Evolutionary conservation across 495 filamentous ascomycete species (phyloP).

Genomic region (Astrothelium macrocarpum): DNA sequence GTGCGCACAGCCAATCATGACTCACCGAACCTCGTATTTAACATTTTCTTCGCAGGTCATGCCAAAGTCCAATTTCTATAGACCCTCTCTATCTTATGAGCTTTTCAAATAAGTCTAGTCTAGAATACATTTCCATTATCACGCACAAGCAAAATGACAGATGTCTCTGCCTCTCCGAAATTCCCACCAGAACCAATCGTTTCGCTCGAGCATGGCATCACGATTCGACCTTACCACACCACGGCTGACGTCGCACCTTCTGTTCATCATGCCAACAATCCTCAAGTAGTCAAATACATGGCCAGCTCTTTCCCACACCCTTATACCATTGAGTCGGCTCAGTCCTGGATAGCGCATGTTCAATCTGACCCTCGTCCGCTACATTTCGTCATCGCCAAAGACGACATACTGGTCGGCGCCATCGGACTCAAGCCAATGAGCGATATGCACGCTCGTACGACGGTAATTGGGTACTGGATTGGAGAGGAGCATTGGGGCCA

Average conservation of each 20-base stretch:
- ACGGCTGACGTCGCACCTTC: slow-evolving; percentile 18
- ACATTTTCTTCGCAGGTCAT: too few species aligned
- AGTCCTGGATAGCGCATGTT: slow-evolving; percentile 21
- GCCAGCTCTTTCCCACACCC: slow-evolving; percentile 25
- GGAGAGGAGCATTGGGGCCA: slow-evolving; percentile 25
- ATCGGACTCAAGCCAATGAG: slow-evolving; percentile 24
- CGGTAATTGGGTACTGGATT: slow-evolving; percentile 31
- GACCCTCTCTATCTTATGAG: too few species aligned
- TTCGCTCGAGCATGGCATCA: slow-evolving; percentile 9
- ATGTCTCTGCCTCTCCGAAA: too few species aligned
- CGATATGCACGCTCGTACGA: slow-evolving; percentile 24
- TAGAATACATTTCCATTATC: too few species aligned
- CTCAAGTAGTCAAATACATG: slow-evolving; percentile 24
- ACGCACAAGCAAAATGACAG: too few species aligned
- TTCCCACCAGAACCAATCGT: slow-evolving; percentile 8
- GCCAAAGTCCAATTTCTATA: too few species aligned
- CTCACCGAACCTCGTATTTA: too few species aligned
- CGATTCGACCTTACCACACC: slow-evolving; percentile 21
- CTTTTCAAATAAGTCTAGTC: too few species aligned
- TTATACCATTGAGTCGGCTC: slow-evolving; percentile 24
- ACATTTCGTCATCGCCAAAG: slow-evolving; percentile 20
- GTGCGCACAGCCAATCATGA: too few species aligned
- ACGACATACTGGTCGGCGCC: slow-evolving; percentile 22
- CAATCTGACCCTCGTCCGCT: slow-evolving; percentile 7
- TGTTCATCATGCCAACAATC: slow-evolving; percentile 18